Evolutionary conservation across 2,329 filamentous ascomycete species (phyloP).

Genomic region (Mycosphaerella sp.): DNA sequence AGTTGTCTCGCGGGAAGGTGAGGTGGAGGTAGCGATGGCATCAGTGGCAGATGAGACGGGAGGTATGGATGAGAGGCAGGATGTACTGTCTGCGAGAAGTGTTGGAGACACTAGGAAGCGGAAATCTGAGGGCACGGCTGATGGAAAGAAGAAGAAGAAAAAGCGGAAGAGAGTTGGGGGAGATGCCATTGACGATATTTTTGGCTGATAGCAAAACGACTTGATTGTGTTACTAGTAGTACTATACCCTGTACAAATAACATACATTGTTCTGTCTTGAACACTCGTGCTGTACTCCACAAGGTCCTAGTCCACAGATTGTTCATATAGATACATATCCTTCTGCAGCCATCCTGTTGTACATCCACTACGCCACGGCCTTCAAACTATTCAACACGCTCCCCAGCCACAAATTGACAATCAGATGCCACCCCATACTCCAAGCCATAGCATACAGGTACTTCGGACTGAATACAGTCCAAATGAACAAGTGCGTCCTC

Average conservation of each 20-base stretch:
- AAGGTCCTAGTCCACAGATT: no score
- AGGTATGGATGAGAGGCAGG: not conserved
- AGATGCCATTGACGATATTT: conserved; percentile 69
- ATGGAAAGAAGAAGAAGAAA: conserved; percentile 38
- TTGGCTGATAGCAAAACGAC: conserved; percentile 36
- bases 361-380: not conserved
- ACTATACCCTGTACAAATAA: not conserved
- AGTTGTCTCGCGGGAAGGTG: conserved; percentile 13
- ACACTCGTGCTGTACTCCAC: no score
- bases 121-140: conserved; percentile 13
- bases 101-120: conserved; percentile 25
- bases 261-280: not conserved
- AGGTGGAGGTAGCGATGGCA: not conserved
- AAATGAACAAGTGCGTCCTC: conserved; percentile 89
- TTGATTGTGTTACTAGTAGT: not conserved
- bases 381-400: conserved; percentile 12
- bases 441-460: conserved; percentile 90
- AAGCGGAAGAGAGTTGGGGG: conserved; percentile 53
- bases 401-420: conserved; percentile 59
- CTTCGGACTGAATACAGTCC: conserved; percentile 98
- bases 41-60: not conserved
- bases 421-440: conserved; percentile 73
- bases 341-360: no score
- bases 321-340: not conserved
- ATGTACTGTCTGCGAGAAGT: not conserved